Evolutionary conservation across 257 asterid species (phyloP).

Genomic region (Jacaranda mimosifolia): DNA sequence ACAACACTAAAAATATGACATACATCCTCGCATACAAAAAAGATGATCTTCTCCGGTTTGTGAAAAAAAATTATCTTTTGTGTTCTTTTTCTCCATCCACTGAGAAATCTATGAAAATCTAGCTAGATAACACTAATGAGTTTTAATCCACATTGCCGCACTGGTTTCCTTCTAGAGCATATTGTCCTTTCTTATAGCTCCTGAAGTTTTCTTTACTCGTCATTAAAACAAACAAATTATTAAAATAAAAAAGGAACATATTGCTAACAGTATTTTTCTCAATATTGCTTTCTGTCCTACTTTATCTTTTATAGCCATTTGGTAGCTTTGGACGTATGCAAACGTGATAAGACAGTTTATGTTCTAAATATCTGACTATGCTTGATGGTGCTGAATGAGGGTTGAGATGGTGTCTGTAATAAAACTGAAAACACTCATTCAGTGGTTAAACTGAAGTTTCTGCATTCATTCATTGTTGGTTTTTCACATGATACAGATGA

Average conservation of each 20-base stretch:
- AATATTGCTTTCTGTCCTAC: background rate
- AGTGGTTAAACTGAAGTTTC: conserved; percentile 6
- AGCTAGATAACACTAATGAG: background rate
- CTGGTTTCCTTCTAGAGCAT: background rate
- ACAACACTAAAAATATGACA: background rate
- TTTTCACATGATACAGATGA: conserved; percentile 20
- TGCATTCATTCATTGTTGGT: background rate
- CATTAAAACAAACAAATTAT: background rate
- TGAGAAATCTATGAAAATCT: conserved; percentile 1
- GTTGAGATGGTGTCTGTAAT: background rate
- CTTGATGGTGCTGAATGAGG: background rate
- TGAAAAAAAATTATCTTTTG: background rate
- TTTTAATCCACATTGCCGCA: background rate
- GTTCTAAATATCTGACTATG: background rate
- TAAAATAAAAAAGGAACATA: background rate
- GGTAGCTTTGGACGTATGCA: conserved; percentile 2
- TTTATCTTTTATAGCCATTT: conserved; percentile 5
- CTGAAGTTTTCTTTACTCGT: background rate
- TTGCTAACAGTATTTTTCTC: background rate
- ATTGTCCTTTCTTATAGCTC: background rate
- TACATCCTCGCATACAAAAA: background rate
- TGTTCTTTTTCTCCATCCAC: background rate
- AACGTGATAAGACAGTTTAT: background rate
- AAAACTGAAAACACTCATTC: background rate
- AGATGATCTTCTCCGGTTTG: background rate